Percentiles rank a stretch among this genome's conserved stretches.
Conservation (phyloP, 768 basidiomycete genomes). For the Termitomyces sp. region DNA sequence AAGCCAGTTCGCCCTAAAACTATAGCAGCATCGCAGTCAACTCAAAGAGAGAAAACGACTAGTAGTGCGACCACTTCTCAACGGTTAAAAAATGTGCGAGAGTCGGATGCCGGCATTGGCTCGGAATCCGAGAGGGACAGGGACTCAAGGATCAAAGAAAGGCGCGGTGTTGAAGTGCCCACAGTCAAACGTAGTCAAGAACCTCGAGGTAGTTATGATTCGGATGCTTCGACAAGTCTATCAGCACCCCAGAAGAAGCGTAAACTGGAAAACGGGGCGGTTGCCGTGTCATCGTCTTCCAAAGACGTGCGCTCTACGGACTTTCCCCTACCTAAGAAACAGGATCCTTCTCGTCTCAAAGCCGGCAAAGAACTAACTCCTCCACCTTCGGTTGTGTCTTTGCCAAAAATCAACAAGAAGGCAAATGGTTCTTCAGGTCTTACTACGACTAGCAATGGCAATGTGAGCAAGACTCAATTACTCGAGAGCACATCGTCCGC, state of each 20-base stretch:
- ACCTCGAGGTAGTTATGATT: constrained; percentile 24
- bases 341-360: constrained; percentile 27
- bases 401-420: constrained; percentile 17
- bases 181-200: constrained; percentile 37
- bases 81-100: constrained; percentile 14
- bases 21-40: constrained; percentile 17
- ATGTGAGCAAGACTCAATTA: constrained; percentile 8
- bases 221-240: constrained; percentile 15
- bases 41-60: constrained; percentile 21
- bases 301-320: constrained; percentile 18
- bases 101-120: constrained; percentile 10
- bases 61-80: constrained; percentile 3
- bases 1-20: constrained; percentile 20
- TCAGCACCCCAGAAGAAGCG: constrained; percentile 32
- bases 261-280: constrained; percentile 30
- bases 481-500: constrained; percentile 15
- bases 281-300: constrained; percentile 10
- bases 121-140: constrained; percentile 19
- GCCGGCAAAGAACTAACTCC: constrained; percentile 33
- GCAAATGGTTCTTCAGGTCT: constrained; percentile 2
- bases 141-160: constrained; percentile 10
- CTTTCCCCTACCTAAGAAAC: constrained; percentile 31
- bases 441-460: neutral
- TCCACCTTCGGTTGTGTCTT: constrained; percentile 11
- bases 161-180: constrained; percentile 13